A percentile compares a stretch with the other conserved stretches of the same genome.
These are phyloP conservation scores for Pythium aristosporum DNA, from an alignment of 352 stramenopile species.

Conservation along the genomic window DNA sequence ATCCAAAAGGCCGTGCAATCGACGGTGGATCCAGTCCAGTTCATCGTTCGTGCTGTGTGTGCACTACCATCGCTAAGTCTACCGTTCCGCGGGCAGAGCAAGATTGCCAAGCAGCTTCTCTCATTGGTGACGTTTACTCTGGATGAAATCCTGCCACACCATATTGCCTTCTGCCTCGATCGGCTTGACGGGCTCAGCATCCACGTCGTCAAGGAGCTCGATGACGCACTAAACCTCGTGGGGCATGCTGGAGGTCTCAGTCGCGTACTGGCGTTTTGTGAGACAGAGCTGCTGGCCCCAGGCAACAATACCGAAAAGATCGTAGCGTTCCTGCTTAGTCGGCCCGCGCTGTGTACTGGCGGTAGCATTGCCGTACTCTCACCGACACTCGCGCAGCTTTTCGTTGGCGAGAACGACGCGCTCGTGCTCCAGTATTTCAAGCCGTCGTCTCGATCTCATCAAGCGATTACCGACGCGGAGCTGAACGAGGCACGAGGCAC, in stretches of 20 bases:
- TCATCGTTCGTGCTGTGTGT: conserved; percentile 44
- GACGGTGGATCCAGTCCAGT: conserved; percentile 43
- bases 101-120: conserved; percentile 67
- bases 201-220: conserved; percentile 67
- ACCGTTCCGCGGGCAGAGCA: conserved; percentile 52
- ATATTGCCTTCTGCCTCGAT: conserved; percentile 47
- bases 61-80: conserved; percentile 52
- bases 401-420: conserved; percentile 38
- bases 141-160: conserved; percentile 31
- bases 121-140: conserved; percentile 23
- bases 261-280: conserved; percentile 46
- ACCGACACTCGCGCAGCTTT: conserved; percentile 55
- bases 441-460: conserved; percentile 30
- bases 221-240: conserved; percentile 50
- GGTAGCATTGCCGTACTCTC: conserved; percentile 35
- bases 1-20: conserved; percentile 47
- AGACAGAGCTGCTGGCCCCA: conserved; percentile 39
- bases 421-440: conserved; percentile 64
- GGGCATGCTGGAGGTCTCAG: conserved; percentile 26
- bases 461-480: background rate
- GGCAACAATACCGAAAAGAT: conserved; percentile 59
- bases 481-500: conserved; percentile 33
- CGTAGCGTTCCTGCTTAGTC: conserved; percentile 51
- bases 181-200: conserved; percentile 50
- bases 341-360: conserved; percentile 37